Percentiles rank a stretch among this genome's conserved stretches.
Evolutionary conservation across 2,329 filamentous ascomycete genomes (phyloP).

Genomic region (Cladophialophora carrionii): DNA sequence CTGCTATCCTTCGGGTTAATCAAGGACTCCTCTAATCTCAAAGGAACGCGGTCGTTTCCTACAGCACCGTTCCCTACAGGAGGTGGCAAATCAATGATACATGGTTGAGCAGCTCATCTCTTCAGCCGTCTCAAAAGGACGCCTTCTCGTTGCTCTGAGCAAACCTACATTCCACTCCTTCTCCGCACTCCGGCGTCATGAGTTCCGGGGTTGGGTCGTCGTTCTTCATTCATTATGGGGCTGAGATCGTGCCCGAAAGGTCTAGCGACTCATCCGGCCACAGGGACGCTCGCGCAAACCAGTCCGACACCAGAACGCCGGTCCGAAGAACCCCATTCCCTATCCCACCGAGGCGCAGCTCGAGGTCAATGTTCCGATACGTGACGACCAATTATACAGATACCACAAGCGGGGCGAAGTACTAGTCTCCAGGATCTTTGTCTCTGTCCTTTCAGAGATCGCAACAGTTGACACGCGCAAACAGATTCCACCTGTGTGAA

Average conservation of each 20-base stretch:
- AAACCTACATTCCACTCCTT: background rate
- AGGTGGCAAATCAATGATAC: no score
- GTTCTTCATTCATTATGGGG: slow-evolving; percentile 1
- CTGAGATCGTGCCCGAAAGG: background rate
- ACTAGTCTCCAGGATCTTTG: background rate
- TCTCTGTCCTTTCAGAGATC: background rate
- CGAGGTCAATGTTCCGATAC: slow-evolving; percentile 8
- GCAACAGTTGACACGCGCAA: background rate
- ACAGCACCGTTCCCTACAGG: no score
- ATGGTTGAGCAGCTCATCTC: no score
- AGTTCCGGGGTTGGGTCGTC: background rate
- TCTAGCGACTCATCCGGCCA: background rate
- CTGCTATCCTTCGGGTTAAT: no score
- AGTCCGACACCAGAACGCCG: background rate
- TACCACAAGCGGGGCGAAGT: slow-evolving; percentile 16
- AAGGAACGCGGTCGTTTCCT: no score
- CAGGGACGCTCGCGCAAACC: background rate
- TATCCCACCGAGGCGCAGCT: background rate
- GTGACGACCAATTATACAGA: slow-evolving; percentile 8
- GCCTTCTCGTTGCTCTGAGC: no score
- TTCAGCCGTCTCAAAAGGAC: no score
- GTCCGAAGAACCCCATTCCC: background rate
- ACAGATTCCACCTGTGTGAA: background rate
- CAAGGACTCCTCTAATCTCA: no score
- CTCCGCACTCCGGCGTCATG: background rate